Percentiles rank a stretch among this genome's conserved stretches.
Conservation (phyloP, 768 basidiomycete species). For the Amanita molliuscula region DNA sequence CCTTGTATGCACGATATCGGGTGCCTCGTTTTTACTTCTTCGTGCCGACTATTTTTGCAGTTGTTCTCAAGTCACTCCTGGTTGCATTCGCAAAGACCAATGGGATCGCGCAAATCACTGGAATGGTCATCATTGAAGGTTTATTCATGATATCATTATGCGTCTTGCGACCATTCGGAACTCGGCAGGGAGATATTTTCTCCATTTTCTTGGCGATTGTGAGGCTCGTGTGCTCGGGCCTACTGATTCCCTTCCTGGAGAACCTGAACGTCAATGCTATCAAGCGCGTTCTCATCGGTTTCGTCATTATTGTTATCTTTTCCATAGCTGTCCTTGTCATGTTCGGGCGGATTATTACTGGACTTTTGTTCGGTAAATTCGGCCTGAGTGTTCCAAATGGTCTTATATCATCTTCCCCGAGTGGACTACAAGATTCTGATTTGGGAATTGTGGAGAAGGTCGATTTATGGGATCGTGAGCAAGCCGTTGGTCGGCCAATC, state of each 20-base stretch:
- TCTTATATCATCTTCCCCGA: constrained; percentile 4
- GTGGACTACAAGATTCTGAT: constrained; percentile 12
- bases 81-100: constrained; percentile 53
- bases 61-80: constrained; percentile 61
- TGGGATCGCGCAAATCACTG: constrained; percentile 60
- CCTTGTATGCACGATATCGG: constrained; percentile 62
- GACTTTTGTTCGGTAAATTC: constrained; percentile 36
- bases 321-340: constrained; percentile 62
- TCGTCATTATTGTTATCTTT: constrained; percentile 62
- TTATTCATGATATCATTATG: constrained; percentile 43
- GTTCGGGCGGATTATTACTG: constrained; percentile 43
- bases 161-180: constrained; percentile 52
- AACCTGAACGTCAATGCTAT: constrained; percentile 57
- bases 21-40: constrained; percentile 60
- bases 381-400: constrained; percentile 18
- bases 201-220: constrained; percentile 55
- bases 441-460: constrained; percentile 31
- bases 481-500: constrained; percentile 23
- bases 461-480: constrained; percentile 5
- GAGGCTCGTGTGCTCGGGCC: constrained; percentile 57
- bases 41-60: constrained; percentile 40
- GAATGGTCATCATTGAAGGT: constrained; percentile 57
- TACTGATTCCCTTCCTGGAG: constrained; percentile 73
- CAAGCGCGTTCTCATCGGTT: constrained; percentile 72
- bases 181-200: constrained; percentile 63